Evolutionary conservation across 148 eudicot genomes (phyloP).

Genomic region (Amaranthus hypochondriacus): DNA sequence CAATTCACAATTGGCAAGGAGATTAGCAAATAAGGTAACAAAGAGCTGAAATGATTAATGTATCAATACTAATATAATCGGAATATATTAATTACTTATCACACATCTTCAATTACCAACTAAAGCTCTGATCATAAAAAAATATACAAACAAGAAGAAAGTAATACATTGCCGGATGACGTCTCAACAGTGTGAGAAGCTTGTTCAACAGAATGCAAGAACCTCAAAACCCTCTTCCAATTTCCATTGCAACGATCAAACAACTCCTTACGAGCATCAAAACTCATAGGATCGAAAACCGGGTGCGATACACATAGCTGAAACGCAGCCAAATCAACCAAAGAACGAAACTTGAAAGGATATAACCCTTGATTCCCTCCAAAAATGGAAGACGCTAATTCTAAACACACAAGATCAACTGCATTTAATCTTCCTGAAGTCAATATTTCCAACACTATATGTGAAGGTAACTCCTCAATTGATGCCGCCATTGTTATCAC

Average conservation of each 20-base stretch:
- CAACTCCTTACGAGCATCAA: constrained; percentile 36
- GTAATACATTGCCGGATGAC: constrained; percentile 79
- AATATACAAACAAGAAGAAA: constrained; percentile 11
- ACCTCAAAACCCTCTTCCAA: constrained; percentile 87
- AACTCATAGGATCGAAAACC: constrained; percentile 37
- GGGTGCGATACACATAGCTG: constrained; percentile 61
- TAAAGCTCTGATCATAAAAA: neutral
- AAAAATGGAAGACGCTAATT: constrained; percentile 54
- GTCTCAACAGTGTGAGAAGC: constrained; percentile 71
- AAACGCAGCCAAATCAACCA: constrained; percentile 77
- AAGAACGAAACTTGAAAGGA: constrained; percentile 50
- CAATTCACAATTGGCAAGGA: too few relatives aligned
- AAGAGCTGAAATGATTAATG: neutral
- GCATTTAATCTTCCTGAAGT: constrained; percentile 65
- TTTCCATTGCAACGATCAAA: constrained; percentile 53
- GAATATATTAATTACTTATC: neutral
- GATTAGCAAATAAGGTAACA: too few relatives aligned
- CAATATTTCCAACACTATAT: constrained; percentile 71
- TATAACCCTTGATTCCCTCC: constrained; percentile 47
- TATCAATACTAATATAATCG: neutral
- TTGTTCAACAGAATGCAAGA: constrained; percentile 79
- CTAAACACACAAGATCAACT: constrained; percentile 65
- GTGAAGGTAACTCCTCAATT: constrained; percentile 70
- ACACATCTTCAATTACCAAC: neutral
- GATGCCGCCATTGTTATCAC: constrained; percentile 45